A percentile compares a stretch with the other conserved stretches of the same genome.
Evolutionary conservation across 257 asterid genomes (phyloP).

Genomic region (Nicotiana noctiflora): DNA sequence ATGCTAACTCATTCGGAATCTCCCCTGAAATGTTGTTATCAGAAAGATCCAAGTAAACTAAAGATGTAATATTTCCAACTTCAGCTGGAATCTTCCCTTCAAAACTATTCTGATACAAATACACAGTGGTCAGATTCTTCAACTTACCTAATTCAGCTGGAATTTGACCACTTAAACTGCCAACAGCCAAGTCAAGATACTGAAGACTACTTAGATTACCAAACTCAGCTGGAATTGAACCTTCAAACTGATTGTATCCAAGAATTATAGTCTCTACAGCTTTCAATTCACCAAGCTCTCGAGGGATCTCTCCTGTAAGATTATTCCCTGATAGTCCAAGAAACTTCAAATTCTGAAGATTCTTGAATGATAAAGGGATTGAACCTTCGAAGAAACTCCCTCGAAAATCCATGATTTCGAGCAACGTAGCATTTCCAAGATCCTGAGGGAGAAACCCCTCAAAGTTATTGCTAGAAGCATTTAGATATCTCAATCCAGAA

Average conservation of each 20-base stretch:
- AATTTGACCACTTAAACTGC: constrained; percentile 48
- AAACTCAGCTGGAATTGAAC: constrained; percentile 53
- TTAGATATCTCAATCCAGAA: constrained; percentile 32
- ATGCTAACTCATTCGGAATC: constrained; percentile 53
- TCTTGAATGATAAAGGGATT: constrained; percentile 52
- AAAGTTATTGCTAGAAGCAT: constrained; percentile 76
- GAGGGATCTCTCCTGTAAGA: constrained; percentile 57
- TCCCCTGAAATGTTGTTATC: constrained; percentile 47
- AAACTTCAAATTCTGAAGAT: constrained; percentile 45
- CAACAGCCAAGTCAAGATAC: constrained; percentile 70
- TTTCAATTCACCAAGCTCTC: constrained; percentile 44
- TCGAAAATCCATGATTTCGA: constrained; percentile 54
- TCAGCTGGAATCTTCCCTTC: constrained; percentile 58
- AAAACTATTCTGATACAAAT: constrained; percentile 52
- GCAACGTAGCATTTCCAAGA: constrained; percentile 35
- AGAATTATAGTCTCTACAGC: constrained; percentile 49
- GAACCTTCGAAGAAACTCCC: constrained; percentile 71
- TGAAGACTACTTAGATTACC: constrained; percentile 53
- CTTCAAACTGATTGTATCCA: constrained; percentile 64
- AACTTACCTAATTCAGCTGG: constrained; percentile 55
- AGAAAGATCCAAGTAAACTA: constrained; percentile 56
- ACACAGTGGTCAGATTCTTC: constrained; percentile 45
- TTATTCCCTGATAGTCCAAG: constrained; percentile 75
- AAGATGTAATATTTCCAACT: constrained; percentile 42
- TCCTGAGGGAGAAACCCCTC: constrained; percentile 57